Evolutionary conservation across 305 asterid species (phyloP).

Genomic region (Solanum hybrid): DNA sequence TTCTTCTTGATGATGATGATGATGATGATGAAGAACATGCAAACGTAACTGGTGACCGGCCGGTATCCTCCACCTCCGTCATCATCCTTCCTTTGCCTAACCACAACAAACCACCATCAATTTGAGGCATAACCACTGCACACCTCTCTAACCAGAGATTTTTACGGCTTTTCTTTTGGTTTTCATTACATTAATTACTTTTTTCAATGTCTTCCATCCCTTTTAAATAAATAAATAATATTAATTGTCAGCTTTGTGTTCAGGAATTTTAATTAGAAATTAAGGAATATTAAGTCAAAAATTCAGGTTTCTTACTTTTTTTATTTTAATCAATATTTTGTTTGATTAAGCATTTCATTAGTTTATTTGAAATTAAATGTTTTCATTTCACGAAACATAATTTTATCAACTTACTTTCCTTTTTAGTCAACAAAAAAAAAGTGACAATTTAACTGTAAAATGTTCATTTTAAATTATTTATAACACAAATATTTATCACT

Average conservation of each 20-base stretch:
- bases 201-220: not conserved
- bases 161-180: conserved; percentile 1
- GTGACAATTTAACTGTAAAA: not conserved
- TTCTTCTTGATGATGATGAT: not conserved
- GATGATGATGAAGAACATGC: conserved; percentile 1
- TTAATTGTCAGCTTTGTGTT: not conserved
- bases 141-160: conserved; percentile 4
- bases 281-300: not conserved
- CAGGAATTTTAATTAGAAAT: not conserved
- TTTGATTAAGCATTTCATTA: not conserved
- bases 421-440: too few relatives aligned
- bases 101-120: not conserved
- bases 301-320: not conserved
- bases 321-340: not conserved
- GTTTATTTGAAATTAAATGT: not conserved
- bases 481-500: not conserved
- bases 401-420: not conserved
- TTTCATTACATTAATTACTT: not conserved
- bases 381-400: not conserved
- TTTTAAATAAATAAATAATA: not conserved
- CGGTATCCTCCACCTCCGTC: conserved; percentile 6
- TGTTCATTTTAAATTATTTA: not conserved
- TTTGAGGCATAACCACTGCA: conserved; percentile 5
- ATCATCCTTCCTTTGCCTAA: conserved; percentile 8
- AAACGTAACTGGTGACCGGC: not conserved